Evolutionary conservation across 768 basidiomycete genomes (phyloP).

Genomic region (Podaxis sp.): DNA sequence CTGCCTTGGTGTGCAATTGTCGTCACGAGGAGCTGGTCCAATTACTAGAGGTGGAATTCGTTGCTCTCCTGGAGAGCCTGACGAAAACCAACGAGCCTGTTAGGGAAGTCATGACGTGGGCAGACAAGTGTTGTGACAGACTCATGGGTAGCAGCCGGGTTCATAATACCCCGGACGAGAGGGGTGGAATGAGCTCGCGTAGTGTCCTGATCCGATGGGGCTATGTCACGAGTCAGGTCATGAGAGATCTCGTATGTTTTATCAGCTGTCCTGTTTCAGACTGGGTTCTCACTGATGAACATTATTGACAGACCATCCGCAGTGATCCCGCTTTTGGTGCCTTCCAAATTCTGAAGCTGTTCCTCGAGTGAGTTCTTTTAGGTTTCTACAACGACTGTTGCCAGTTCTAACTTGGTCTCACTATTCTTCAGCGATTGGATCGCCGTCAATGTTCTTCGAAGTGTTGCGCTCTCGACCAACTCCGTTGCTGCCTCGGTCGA

Average conservation of each 20-base stretch:
- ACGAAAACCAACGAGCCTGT: slow-evolving; percentile 77
- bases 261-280: slow-evolving; percentile 9
- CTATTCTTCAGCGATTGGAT: slow-evolving; percentile 74
- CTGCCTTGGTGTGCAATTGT: slow-evolving; percentile 91
- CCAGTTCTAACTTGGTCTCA: slow-evolving; percentile 14
- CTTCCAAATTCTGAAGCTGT: slow-evolving; percentile 89
- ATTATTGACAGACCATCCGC: slow-evolving; percentile 70
- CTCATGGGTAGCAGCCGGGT: slow-evolving; percentile 71
- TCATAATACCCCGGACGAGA: slow-evolving; percentile 62
- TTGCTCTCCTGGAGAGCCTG: slow-evolving; percentile 69
- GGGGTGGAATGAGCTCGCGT: slow-evolving; percentile 80
- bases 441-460: slow-evolving; percentile 83
- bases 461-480: slow-evolving; percentile 85
- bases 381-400: slow-evolving; percentile 4
- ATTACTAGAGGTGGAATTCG: slow-evolving; percentile 82
- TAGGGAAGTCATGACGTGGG: slow-evolving; percentile 87
- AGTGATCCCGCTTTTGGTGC: slow-evolving; percentile 92
- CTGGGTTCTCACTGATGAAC: slow-evolving; percentile 11
- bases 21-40: slow-evolving; percentile 88
- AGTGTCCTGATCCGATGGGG: slow-evolving; percentile 90
- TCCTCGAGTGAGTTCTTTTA: slow-evolving; percentile 70
- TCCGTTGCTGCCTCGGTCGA: slow-evolving; percentile 91
- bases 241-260: slow-evolving; percentile 79
- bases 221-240: slow-evolving; percentile 90
- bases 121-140: slow-evolving; percentile 85